A percentile compares a stretch with the other conserved stretches of the same genome.
phyloP scores from a whole-genome alignment of 805 yeast genomes.

The Kuraishia borneana region DNA sequence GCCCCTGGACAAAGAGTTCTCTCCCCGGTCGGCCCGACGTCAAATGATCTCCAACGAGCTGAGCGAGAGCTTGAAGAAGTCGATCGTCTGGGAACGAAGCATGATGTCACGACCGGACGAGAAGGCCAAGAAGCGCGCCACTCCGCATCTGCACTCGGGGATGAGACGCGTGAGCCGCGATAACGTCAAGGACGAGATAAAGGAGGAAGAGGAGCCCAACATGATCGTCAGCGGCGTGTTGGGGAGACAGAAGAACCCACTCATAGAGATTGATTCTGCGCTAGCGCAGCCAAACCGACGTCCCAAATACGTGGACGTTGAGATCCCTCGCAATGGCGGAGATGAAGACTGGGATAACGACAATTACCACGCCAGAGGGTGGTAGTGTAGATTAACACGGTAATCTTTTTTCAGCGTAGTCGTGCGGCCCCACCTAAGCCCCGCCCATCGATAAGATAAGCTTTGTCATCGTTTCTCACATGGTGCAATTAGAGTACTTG shows the following conservation, averaged over 20 bases:
- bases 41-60: constrained; percentile 3
- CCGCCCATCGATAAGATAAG: no score
- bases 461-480: no score
- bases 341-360: constrained; percentile 3
- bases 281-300: neutral
- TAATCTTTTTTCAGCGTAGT: no score
- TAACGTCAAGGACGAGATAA: neutral
- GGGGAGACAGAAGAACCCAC: neutral
- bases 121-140: neutral
- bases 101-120: neutral
- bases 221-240: neutral
- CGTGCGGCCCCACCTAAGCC: no score
- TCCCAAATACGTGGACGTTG: constrained; percentile 1
- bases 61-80: constrained; percentile 2
- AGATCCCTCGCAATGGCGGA: neutral
- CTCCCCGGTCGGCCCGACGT: constrained; percentile 2
- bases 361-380: constrained; percentile 4
- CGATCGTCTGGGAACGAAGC: constrained; percentile 2
- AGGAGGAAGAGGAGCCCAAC: constrained; percentile 1
- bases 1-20: neutral
- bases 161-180: neutral
- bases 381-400: constrained; percentile 1
- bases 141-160: neutral
- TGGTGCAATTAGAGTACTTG: constrained; percentile 13
- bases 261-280: neutral